Conservation (phyloP, 2,329 filamentous ascomycete genomes). For the Raffaelea albimanens region DNA sequence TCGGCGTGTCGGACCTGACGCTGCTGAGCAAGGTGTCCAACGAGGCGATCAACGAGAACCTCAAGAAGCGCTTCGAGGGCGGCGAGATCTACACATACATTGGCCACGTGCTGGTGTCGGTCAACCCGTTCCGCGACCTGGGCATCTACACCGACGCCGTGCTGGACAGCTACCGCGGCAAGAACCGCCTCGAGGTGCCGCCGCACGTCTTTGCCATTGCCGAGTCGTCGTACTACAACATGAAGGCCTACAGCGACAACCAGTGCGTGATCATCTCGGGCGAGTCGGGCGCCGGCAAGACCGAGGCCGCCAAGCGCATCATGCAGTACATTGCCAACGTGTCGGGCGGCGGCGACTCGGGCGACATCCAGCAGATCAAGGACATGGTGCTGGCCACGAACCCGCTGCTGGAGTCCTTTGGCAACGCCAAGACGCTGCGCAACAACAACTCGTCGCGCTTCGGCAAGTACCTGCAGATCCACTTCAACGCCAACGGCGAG, state of each 20-base stretch:
- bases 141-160: conserved; percentile 96
- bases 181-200: conserved; percentile 90
- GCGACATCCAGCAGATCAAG: conserved; percentile 92
- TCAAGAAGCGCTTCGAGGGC: conserved; percentile 97
- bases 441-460: conserved; percentile 99
- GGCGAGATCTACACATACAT: conserved; percentile 99
- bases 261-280: conserved; percentile 99
- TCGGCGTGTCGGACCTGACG: conserved; percentile 94
- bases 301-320: conserved; percentile 93
- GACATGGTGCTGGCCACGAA: conserved; percentile 99
- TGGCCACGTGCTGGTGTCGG: conserved; percentile 96
- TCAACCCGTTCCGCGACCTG: conserved; percentile 95
- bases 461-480: conserved; percentile 94
- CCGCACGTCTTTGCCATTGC: conserved; percentile 97
- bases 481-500: conserved; percentile 87
- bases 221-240: conserved; percentile 96
- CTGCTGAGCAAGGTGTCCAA: conserved; percentile 98
- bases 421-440: conserved; percentile 92
- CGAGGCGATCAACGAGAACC: conserved; percentile 97
- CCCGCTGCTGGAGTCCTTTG: conserved; percentile 91
- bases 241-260: conserved; percentile 99
- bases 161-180: conserved; percentile 87
- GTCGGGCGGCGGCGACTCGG: conserved; percentile 66
- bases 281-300: conserved; percentile 96
- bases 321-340: conserved; percentile 99